Base-by-base conservation (phyloP, 2,329 filamentous ascomycete species). In the Eurotiales sp. region DNA sequence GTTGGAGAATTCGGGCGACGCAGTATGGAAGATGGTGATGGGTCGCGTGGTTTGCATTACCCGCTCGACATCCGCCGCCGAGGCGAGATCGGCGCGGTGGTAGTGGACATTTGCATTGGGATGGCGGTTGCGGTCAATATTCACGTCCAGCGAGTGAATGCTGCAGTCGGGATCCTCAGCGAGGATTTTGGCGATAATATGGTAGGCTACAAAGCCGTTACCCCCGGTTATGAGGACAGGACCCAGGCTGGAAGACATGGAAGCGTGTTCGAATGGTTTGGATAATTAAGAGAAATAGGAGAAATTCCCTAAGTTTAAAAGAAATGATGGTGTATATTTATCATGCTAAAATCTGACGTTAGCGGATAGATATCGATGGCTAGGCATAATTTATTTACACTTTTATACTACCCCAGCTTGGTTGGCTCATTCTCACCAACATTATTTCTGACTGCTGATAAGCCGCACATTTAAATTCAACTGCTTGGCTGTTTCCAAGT, bases 1-100 rank as follows among this genome's bases (percentile, higher is more conserved):
- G n/a, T 61, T 77, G 70, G 63, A 80, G 70, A 63, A 74, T 72
- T 67, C 76, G 63, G 88, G 88, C 30, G 85, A 88, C 15, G 92
- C 93, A 2, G 91, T 95, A 72, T 99, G 91, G 62, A 97, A 49
- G 17, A 53, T 53, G 30, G 45, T 53, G 39, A 45, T 15, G 4
- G 51, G 45, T 14, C 32, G 39, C 6, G 39, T 46, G n/a, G 49
- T 23, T 23, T 53, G 39, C 29, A 53, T 49, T 11, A 53, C 51
- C 8, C 46, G 30, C 32, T 44, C n/a, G 4, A 53, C 45, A 15
- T 53, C 50, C 30, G 15, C 32, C 6, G 30, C 19, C 4, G 39
- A 45, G 8, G 51, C 29, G 22, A 49, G 10, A 34, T 53, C 51
- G 15, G 21, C 51, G 10, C 17, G 30, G 39, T 49, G 51, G 23